These are phyloP conservation scores for Xerocomellus chrysenteron DNA, from an alignment of 768 basidiomycete genomes.

Conservation along the genomic window DNA sequence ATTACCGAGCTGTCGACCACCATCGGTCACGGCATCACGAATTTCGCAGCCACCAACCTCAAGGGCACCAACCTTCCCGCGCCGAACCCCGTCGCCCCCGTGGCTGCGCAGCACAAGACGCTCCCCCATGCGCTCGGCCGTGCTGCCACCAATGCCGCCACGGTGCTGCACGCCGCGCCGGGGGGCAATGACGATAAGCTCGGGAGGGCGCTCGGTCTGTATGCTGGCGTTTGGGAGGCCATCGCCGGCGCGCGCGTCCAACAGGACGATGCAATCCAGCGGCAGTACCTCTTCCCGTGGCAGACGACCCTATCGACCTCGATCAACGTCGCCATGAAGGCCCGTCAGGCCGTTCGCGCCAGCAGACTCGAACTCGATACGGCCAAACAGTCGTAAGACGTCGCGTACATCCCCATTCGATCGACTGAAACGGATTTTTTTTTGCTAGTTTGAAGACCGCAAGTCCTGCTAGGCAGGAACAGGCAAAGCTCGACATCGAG, in stretches of 20 bases:
- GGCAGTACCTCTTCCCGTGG: conserved; percentile 78
- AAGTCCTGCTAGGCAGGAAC: conserved; percentile 76
- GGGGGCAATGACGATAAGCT: conserved; percentile 63
- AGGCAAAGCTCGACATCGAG: conserved; percentile 88
- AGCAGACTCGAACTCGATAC: conserved; percentile 88
- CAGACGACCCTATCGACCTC: conserved; percentile 81
- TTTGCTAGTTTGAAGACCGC: conserved; percentile 72
- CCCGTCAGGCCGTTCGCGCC: conserved; percentile 74
- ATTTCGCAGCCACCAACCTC: conserved; percentile 84
- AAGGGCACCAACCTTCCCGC: conserved; percentile 86
- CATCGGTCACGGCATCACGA: conserved; percentile 73
- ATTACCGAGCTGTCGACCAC: conserved; percentile 67
- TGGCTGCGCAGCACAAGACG: conserved; percentile 82
- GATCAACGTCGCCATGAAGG: conserved; percentile 90
- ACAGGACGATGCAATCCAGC: conserved; percentile 73
- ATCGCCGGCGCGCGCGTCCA: conserved; percentile 73
- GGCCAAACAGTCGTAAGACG: conserved; percentile 78
- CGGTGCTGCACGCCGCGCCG: conserved; percentile 43
- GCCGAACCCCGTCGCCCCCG: conserved; percentile 56
- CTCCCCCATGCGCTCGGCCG: conserved; percentile 92
- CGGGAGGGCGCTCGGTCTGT: conserved; percentile 73
- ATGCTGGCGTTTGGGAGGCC: conserved; percentile 83
- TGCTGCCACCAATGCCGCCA: conserved; percentile 64
- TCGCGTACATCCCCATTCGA: neutral
- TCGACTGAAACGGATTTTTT: neutral